Base-by-base conservation (phyloP, 257 asterid species). In the Hygrophila difformis region DNA sequence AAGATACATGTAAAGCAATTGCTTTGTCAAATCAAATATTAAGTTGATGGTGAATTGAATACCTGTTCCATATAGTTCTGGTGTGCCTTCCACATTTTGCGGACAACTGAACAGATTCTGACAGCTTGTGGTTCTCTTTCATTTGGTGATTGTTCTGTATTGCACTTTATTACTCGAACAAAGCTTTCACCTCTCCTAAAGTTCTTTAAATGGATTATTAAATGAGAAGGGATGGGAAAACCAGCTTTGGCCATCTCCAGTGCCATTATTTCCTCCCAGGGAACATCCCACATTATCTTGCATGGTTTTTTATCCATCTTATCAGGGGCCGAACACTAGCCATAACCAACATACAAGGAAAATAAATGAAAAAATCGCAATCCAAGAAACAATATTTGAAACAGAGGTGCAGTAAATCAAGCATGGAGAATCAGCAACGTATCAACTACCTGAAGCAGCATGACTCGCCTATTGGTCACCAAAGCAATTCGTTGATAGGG, bases 211-310 rank as follows among this genome's bases (percentile, higher is more conserved):
- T 91, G 98, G 71, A 91, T 69, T 55, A 91, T 75, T 46, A 91
- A 65, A 70, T 91, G 98, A 54, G 93, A 75, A 39, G 96, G 86
- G 61, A 29, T 62, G 33, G 69, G 62, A 55, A 60, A 72, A 40
- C 93, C 93, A 66, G 92, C 93, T 86, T 82, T 91, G 44, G 96
- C 98, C 77, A 85, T 64, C 63, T 91, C 98, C 48, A 91, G 80
- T 41, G 94, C 57, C 82, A 91, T 57, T 47, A 91, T 67, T 42
- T 86, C 88, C 66, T 79, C 88, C 98, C 98, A 91, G 17, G 87
- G 81, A 37, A 86, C 96, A 67, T 86, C 96, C 98, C 98, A 91
- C 80, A 68, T 72, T 69, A 91, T 91, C 70, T 82, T 91, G 87
- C 98, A 82, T 47, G 98, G 98, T 54, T 65, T 83, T 68, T 57